A percentile compares a stretch with the other conserved stretches of the same genome.
phyloP scores from a whole-genome alignment of 2,329 filamentous ascomycete genomes.

The Tothia fuscella region DNA sequence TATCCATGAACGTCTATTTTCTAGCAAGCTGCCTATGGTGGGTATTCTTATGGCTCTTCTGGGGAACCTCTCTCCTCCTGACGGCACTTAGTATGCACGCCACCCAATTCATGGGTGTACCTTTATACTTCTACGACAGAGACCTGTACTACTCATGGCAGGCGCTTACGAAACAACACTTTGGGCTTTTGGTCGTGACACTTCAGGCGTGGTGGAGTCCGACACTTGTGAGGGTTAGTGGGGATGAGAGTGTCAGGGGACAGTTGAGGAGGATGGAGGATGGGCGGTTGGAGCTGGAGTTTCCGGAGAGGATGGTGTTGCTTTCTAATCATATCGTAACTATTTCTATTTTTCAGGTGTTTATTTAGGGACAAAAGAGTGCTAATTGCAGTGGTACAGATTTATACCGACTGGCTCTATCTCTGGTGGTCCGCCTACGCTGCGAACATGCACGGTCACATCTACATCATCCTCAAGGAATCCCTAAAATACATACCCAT shows the following conservation, averaged over 20 bases:
- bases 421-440: conserved; percentile 88
- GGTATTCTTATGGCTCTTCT: background rate
- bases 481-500: conserved; percentile 75
- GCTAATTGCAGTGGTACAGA: conserved; percentile 28
- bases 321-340: conserved; percentile 84
- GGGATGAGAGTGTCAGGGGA: conserved; percentile 64
- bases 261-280: conserved; percentile 58
- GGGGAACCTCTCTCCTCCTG: background rate
- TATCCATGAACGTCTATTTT: conserved; percentile 35
- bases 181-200: conserved; percentile 62
- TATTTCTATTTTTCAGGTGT: no score
- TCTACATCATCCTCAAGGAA: conserved; percentile 86
- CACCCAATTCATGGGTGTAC: conserved; percentile 60
- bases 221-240: conserved; percentile 67
- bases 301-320: conserved; percentile 69
- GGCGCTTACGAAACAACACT: conserved; percentile 74
- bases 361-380: conserved; percentile 5
- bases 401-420: conserved; percentile 85
- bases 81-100: conserved; percentile 34
- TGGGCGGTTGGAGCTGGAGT: conserved; percentile 61
- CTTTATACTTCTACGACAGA: conserved; percentile 61
- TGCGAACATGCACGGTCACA: conserved; percentile 65
- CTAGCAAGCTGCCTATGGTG: conserved; percentile 29
- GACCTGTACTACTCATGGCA: conserved; percentile 76
- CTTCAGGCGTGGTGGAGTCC: conserved; percentile 81